A percentile compares a stretch with the other conserved stretches of the same genome.
Conservation (phyloP, 2,329 filamentous ascomycete genomes). For the Hortaea sp. region DNA sequence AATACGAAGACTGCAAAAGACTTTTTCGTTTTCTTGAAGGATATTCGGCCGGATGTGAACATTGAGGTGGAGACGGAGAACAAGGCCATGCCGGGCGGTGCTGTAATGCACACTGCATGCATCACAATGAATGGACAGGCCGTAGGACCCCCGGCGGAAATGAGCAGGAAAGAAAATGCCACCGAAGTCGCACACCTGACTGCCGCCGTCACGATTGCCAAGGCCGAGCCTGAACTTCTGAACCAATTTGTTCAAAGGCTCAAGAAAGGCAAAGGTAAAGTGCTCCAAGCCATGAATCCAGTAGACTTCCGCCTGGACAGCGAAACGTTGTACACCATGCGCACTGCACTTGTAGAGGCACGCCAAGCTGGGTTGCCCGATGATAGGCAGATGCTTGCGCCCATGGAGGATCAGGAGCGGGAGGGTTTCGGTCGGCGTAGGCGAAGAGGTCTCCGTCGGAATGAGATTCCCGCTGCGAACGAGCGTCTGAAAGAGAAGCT, state of each 20-base stretch:
- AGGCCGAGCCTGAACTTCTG: conserved; percentile 24
- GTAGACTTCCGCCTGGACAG: conserved; percentile 21
- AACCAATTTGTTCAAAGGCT: conserved; percentile 25
- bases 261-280: conserved; percentile 20
- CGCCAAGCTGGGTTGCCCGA: conserved; percentile 27
- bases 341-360: conserved; percentile 25
- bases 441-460: conserved; percentile 1
- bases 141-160: conserved; percentile 20
- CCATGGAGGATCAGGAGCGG: conserved; percentile 9
- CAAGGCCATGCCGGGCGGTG: background rate
- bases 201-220: conserved; percentile 27
- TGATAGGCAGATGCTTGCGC: conserved; percentile 12
- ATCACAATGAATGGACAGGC: conserved; percentile 21
- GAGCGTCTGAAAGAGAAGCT: conserved; percentile 8
- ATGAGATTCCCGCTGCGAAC: conserved; percentile 3
- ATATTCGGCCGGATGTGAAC: conserved; percentile 3
- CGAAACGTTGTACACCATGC: conserved; percentile 27
- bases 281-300: conserved; percentile 21
- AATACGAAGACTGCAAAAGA: conserved; percentile 28
- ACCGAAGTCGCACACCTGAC: conserved; percentile 26
- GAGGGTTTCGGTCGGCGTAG: background rate
- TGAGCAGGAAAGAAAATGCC: conserved; percentile 26
- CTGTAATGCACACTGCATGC: conserved; percentile 10
- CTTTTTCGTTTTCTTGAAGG: conserved; percentile 29
- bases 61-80: conserved; percentile 15